These are phyloP conservation scores for Aaosphaeria pasadenensis DNA, from an alignment of 2,329 filamentous ascomycete species.

Conservation along the genomic window DNA sequence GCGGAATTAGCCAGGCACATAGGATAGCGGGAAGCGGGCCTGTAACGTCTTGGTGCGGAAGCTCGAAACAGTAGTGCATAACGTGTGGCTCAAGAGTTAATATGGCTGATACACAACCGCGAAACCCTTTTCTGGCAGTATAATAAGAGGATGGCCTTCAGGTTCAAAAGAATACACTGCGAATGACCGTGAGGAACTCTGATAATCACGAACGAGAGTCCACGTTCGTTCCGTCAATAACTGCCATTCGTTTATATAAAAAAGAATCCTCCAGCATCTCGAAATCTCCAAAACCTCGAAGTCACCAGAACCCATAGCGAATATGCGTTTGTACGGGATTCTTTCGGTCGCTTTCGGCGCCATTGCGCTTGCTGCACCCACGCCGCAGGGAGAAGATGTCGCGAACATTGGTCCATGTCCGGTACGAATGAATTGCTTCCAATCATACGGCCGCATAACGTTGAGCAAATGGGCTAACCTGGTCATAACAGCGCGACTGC, in stretches of 20 bases:
- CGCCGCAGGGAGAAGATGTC: conserved; percentile 10
- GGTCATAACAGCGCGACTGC: conserved; percentile 20
- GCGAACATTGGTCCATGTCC: conserved; percentile 21
- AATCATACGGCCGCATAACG: background rate
- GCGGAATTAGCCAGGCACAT: too few relatives aligned
- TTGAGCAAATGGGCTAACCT: background rate
- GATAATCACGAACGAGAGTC: too few relatives aligned
- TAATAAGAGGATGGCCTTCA: background rate
- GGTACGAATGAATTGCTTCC: conserved; percentile 13
- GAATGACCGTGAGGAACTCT: too few relatives aligned
- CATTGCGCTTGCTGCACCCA: conserved; percentile 3
- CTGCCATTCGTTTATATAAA: conserved; percentile 2
- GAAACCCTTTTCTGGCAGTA: background rate
- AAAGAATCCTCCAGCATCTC: too few relatives aligned
- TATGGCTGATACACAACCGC: conserved; percentile 4
- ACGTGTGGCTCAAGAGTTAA: conserved; percentile 7
- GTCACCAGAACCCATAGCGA: too few relatives aligned
- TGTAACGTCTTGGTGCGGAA: background rate
- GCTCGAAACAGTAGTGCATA: conserved; percentile 17
- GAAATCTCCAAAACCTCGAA: too few relatives aligned
- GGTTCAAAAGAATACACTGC: background rate
- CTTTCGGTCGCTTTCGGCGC: background rate
- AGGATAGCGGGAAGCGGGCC: too few relatives aligned
- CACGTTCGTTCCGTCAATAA: conserved; percentile 1
- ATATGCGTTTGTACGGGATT: conserved; percentile 6